Evolutionary conservation across 352 stramenopile genomes (phyloP).

Genomic region (Globisporangium radiosum): DNA sequence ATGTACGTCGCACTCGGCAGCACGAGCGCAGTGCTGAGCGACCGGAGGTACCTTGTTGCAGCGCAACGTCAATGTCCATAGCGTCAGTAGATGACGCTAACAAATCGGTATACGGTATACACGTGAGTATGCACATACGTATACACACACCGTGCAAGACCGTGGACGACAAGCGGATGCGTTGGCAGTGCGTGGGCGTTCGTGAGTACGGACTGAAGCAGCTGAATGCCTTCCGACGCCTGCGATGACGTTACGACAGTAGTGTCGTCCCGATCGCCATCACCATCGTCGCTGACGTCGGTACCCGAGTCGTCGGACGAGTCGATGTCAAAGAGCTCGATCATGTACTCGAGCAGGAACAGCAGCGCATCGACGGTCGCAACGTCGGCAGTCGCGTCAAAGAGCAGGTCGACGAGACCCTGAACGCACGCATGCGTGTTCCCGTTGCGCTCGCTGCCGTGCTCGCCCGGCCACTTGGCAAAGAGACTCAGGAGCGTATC

Average conservation of each 20-base stretch:
- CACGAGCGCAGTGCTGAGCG: slow-evolving; percentile 43
- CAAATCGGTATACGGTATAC: background rate
- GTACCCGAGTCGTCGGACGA: slow-evolving; percentile 66
- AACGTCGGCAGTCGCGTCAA: slow-evolving; percentile 33
- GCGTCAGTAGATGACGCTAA: background rate
- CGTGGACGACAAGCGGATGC: slow-evolving; percentile 54
- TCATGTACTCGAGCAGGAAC: slow-evolving; percentile 65
- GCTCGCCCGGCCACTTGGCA: slow-evolving; percentile 59
- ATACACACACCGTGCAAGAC: slow-evolving; percentile 44
- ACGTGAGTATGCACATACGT: no score
- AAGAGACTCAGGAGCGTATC: slow-evolving; percentile 81
- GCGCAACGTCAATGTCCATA: background rate
- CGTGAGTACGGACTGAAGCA: slow-evolving; percentile 49
- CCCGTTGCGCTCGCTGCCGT: slow-evolving; percentile 21
- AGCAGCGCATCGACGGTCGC: slow-evolving; percentile 58
- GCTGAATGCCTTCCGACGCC: slow-evolving; percentile 33
- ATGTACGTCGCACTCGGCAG: slow-evolving; percentile 45
- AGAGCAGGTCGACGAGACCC: slow-evolving; percentile 46
- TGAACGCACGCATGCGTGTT: slow-evolving; percentile 55
- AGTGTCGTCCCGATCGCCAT: slow-evolving; percentile 9
- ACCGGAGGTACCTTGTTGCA: slow-evolving; percentile 48
- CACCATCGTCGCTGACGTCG: slow-evolving; percentile 19
- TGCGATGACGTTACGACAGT: slow-evolving; percentile 7
- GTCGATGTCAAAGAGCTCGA: slow-evolving; percentile 80
- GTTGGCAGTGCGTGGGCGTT: slow-evolving; percentile 35